These are phyloP conservation scores for Ceratopteris richardii DNA, from an alignment of 75 land plant species.

Conservation along the genomic window DNA sequence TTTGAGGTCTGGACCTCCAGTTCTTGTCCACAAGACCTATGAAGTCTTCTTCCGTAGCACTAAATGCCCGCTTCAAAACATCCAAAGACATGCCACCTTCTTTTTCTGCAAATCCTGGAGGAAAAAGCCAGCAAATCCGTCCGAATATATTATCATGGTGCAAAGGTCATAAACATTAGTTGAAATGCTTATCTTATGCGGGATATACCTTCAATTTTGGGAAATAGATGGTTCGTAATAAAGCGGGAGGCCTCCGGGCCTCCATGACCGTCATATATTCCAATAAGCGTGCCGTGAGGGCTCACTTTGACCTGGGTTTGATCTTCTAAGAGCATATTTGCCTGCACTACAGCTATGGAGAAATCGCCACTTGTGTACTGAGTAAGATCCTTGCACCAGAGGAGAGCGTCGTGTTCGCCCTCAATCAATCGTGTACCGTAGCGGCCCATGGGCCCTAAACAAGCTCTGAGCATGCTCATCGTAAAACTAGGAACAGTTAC, in stretches of 20 bases:
- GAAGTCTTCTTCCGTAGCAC: slow-evolving; percentile 63
- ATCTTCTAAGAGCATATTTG: slow-evolving; percentile 59
- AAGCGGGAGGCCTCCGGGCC: too few species aligned
- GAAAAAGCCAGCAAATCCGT: too few species aligned
- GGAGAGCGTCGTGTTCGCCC: slow-evolving; percentile 30
- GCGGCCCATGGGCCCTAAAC: too few species aligned
- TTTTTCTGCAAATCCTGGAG: slow-evolving; percentile 26
- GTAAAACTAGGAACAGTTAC: too few species aligned
- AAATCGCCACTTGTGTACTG: slow-evolving; percentile 69
- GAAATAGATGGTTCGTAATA: slow-evolving; percentile 51
- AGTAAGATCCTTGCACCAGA: slow-evolving; percentile 69
- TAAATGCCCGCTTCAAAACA: slow-evolving; percentile 54
- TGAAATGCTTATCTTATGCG: too few species aligned
- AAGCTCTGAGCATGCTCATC: too few species aligned
- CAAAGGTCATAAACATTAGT: too few species aligned
- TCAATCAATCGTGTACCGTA: too few species aligned
- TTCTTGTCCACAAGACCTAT: slow-evolving; percentile 39
- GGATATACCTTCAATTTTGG: slow-evolving; percentile 45
- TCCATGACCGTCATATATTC: slow-evolving; percentile 91
- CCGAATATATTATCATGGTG: too few species aligned
- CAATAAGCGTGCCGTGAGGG: slow-evolving; percentile 61
- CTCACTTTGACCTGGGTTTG: slow-evolving; percentile 63
- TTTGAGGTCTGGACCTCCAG: slow-evolving; percentile 23
- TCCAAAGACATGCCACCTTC: slow-evolving; percentile 58
- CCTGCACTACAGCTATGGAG: slow-evolving; percentile 76